Base-by-base conservation (phyloP, 2,329 filamentous ascomycete species). In the Ilyonectria mors-panacis region DNA sequence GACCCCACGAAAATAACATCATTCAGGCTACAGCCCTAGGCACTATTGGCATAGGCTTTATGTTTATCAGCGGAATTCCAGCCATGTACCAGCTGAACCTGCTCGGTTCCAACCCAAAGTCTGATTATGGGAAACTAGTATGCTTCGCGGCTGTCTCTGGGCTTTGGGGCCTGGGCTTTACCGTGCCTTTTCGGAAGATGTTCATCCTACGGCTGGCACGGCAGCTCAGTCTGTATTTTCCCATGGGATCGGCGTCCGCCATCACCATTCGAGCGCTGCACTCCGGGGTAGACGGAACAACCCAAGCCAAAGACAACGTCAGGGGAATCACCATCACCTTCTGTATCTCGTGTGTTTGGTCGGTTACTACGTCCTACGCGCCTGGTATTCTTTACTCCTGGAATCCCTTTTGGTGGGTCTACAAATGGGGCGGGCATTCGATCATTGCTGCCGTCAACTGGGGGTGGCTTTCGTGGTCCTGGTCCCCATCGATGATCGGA, bases 71-170 rank as follows among this genome's bases (percentile, higher is more conserved):
- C n/a, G 45, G n/a, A 8, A 17, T 48, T 10, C 45, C 19, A 13
- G 45, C 45, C n/a, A 48, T 48, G 45, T 48, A 48, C 45, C 45
- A 48, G n/a, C 45, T 23, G 5, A 48, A 48, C 19, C 45, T 48
- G 19, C 45, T 48, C 12, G 45, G 19, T 9, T 13, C 9, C 9
- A 17, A 48, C n/a, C 19, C 45, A 13, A 21, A 26, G 45, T 48
- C 45, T 28, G 45, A 48, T 7, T 23, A 48, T n/a, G 19, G 19
- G 3, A 48, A 28, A 13, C 45, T 48, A 9, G 10, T 48, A 9
- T 48, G 45, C n/a, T 28, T 48, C 45, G 12, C 45, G 1, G 10
- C 21, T 13, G 45, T 48, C 15, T 21, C 19, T n/a, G 19, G 45
- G 3, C 23, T 48, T n/a, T 48, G 19, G 45, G n/a, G 45, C 15